Conservation (phyloP, 192 early-diverging fungal genomes). For the Nowakowskiella sp. region DNA sequence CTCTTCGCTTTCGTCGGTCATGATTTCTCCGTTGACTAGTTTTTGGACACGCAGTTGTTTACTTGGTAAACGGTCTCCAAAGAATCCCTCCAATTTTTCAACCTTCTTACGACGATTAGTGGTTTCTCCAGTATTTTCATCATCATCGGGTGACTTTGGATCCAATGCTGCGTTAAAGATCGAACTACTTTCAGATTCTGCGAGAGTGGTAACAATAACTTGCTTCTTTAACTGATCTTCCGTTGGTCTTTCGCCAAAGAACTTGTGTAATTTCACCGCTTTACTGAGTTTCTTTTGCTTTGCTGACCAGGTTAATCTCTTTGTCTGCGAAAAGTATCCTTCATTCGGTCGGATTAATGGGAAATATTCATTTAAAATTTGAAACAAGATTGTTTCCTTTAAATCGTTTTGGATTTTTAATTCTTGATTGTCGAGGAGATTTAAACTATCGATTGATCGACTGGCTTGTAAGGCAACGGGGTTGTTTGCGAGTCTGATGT, state of each 20-base stretch:
- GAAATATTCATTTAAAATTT: conserved; percentile 18
- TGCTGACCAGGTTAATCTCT: conserved; percentile 35
- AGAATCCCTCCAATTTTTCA: conserved; percentile 46
- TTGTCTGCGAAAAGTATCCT: conserved; percentile 49
- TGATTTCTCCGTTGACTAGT: no score
- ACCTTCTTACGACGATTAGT: conserved; percentile 21
- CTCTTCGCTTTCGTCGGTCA: no score
- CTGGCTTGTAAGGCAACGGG: no score
- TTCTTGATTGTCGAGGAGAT: no score
- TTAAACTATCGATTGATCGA: no score
- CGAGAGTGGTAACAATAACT: conserved; percentile 1
- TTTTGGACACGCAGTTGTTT: no score
- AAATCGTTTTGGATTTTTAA: no score
- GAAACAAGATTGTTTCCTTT: conserved; percentile 23
- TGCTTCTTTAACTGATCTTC: conserved; percentile 48
- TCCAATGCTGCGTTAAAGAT: conserved; percentile 2
- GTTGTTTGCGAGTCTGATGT: conserved; percentile 4
- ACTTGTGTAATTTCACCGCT: conserved; percentile 58
- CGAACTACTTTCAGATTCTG: conserved; percentile 7
- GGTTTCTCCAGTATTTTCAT: conserved; percentile 1
- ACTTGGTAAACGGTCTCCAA: conserved; percentile 31
- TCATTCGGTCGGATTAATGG: conserved; percentile 9
- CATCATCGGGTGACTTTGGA: not conserved
- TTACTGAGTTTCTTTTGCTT: conserved; percentile 54
- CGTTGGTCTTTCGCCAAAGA: conserved; percentile 59